A percentile compares a stretch with the other conserved stretches of the same genome.
Evolutionary conservation across 2,329 filamentous ascomycete species (phyloP).

Genomic region (Botrytis porri): DNA sequence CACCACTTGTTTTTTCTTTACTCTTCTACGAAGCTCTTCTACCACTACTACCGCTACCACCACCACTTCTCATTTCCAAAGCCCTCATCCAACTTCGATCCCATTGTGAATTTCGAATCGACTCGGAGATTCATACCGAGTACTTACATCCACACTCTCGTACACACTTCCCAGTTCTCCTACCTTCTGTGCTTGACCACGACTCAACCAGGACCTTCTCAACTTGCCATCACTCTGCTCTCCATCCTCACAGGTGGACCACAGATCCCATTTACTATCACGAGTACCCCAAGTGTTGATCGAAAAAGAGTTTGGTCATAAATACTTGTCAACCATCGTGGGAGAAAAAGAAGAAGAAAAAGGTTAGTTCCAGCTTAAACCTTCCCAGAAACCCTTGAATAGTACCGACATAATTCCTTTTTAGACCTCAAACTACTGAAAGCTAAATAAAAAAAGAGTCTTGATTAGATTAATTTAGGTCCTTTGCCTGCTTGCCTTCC

Average conservation of each 20-base stretch:
- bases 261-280: background rate
- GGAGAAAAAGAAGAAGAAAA: background rate
- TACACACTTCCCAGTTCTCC: background rate
- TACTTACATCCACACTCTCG: background rate
- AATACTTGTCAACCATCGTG: background rate
- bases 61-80: background rate
- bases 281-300: background rate
- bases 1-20: background rate
- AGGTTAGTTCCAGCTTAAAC: slow-evolving; percentile 1
- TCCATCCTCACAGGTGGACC: background rate
- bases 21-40: background rate
- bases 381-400: background rate
- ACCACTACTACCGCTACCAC: background rate
- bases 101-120: background rate
- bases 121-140: background rate
- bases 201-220: background rate
- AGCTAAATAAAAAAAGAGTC: background rate
- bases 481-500: background rate
- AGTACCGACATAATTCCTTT: slow-evolving; percentile 13
- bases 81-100: background rate
- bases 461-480: slow-evolving; percentile 5
- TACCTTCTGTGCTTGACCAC: background rate
- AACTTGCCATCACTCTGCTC: background rate
- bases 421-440: slow-evolving; percentile 3
- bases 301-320: background rate